Evolutionary conservation across 768 basidiomycete genomes (phyloP), one percentile per base, ranked within the genome.

Genomic region (Termitomyces sp.): DNA sequence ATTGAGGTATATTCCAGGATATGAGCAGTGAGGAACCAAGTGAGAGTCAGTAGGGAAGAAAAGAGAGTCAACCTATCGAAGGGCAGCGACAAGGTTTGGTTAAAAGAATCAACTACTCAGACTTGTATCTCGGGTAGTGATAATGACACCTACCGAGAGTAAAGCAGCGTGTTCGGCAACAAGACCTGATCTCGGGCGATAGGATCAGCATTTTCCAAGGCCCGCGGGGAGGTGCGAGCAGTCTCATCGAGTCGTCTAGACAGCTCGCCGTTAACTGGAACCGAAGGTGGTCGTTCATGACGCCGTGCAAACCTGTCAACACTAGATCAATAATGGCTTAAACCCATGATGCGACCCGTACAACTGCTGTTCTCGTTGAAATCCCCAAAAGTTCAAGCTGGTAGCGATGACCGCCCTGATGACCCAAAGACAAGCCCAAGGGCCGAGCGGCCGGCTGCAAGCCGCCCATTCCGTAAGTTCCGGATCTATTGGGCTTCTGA

Each of bases 11-110:
- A 93, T 61, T 85, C 81, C 56, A 93, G 75, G 31, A 92, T 85
- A 67, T 94, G 88, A 12, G 91, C 89, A 18, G 85, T 87, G 30
- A 93, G 69, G 65, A 93, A 93, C 89, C 93, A 94, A 57, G 80
- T 84, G 9, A 93, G 67, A n/a, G 88, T 88, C 58, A 90, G 68
- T 58, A 91, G 70, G 20, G 90, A 88, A 16, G 82, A 81, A 65
- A 89, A 72, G 56, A 88, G 76, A 1, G 85, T 83, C 54, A 91
- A 67, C 45, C 89, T 87, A 42, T 58, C 36, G 58, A 36, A 39
- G 15, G 13, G 64, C 6, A 36, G 30, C 15, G n/a, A 65, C 6
- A 34, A 44, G n/a, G 11, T 18, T 34, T 34, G n/a, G 12, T 49
- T 33, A 11, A 9, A 37, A 41, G 15, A 27, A 41, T 4, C 6